Percentiles rank a stretch among this genome's conserved stretches.
Conservation (phyloP, 2,329 filamentous ascomycete species). For the Pseudocercospora eumusae region DNA sequence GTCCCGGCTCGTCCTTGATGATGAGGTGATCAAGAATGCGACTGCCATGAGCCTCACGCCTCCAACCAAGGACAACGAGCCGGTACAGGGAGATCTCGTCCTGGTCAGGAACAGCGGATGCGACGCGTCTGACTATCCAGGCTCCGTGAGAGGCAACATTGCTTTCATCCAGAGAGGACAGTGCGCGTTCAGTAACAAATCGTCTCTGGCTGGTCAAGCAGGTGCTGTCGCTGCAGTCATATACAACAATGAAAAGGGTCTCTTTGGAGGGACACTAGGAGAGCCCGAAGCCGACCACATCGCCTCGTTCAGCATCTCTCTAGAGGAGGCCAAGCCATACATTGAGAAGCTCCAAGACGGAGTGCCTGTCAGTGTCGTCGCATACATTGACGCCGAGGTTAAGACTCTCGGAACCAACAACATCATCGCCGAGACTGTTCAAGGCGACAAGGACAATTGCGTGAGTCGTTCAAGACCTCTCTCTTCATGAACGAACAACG, state of each 20-base stretch:
- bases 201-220: conserved; percentile 65
- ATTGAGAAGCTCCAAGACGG: conserved; percentile 27
- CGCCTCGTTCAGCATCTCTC: conserved; percentile 67
- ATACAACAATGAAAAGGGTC: conserved; percentile 69
- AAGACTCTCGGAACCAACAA: conserved; percentile 27
- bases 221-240: conserved; percentile 73
- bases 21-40: conserved; percentile 62
- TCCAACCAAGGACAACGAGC: conserved; percentile 29
- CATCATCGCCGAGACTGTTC: conserved; percentile 24
- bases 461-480: conserved; percentile 42
- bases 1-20: conserved; percentile 53
- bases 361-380: conserved; percentile 23
- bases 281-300: conserved; percentile 68
- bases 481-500: conserved; percentile 21
- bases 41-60: conserved; percentile 52
- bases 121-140: conserved; percentile 63
- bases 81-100: conserved; percentile 44
- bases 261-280: conserved; percentile 53
- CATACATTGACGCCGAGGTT: conserved; percentile 30
- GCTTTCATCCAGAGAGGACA: conserved; percentile 69
- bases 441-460: conserved; percentile 56
- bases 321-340: conserved; percentile 25
- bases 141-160: conserved; percentile 61
- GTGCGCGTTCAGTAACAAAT: conserved; percentile 73
- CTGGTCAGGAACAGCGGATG: conserved; percentile 65